A percentile compares a stretch with the other conserved stretches of the same genome.
Evolutionary conservation across 169 alveolate species (phyloP).

Genomic region (Cryptosporidium parvum): DNA sequence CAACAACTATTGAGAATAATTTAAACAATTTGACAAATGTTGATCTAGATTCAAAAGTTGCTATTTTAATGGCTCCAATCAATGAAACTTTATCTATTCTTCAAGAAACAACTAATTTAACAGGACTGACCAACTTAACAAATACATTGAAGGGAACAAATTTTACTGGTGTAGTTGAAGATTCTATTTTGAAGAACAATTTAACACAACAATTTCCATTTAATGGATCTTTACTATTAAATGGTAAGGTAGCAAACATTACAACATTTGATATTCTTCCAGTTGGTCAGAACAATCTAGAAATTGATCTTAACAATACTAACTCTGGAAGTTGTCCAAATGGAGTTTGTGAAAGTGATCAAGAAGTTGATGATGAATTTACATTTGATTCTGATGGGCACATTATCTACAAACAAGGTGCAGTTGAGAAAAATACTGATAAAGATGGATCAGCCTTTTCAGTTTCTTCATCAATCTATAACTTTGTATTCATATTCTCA

Average conservation of each 20-base stretch:
- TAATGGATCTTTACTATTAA: constrained; percentile 3
- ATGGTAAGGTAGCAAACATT: constrained; percentile 41
- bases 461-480: not conserved
- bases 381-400: constrained; percentile 11
- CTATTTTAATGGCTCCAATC: constrained; percentile 6
- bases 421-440: not conserved
- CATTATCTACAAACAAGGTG: constrained; percentile 16
- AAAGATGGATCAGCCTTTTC: constrained; percentile 3
- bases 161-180: not conserved
- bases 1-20: not conserved
- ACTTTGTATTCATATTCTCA: not conserved
- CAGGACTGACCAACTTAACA: constrained; percentile 2
- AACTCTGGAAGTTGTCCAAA: constrained; percentile 63
- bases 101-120: constrained; percentile 30
- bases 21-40: constrained; percentile 6
- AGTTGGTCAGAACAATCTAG: constrained; percentile 12
- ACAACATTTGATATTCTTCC: constrained; percentile 66
- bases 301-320: constrained; percentile 51
- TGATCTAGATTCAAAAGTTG: constrained; percentile 35
- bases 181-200: constrained; percentile 40
- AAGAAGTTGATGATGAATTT: constrained; percentile 34
- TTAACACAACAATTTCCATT: constrained; percentile 48
- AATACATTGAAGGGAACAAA: not conserved
- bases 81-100: constrained; percentile 33
- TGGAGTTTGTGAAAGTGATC: constrained; percentile 72